These are phyloP conservation scores for Suhomyces choctaworum DNA, from an alignment of 1,139 yeast genomes.

Conservation along the genomic window DNA sequence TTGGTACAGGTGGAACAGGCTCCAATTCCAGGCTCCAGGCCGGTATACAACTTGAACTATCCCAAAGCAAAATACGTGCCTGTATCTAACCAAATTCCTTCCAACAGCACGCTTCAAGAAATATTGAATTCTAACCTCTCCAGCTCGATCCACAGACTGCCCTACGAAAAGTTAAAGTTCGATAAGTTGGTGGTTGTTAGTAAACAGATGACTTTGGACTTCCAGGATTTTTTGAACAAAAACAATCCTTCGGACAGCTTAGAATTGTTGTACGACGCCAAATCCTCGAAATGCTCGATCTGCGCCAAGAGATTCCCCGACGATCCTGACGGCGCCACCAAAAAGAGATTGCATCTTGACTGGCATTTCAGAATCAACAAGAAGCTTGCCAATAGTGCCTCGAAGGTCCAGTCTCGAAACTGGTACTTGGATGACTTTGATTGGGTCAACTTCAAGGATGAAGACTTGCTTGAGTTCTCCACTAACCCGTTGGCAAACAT, in stretches of 20 bases:
- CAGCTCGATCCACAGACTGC: slow-evolving; percentile 19
- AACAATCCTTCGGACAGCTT: slow-evolving; percentile 15
- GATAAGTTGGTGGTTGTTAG: slow-evolving; percentile 30
- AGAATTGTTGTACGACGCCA: slow-evolving; percentile 53
- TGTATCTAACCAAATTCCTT: slow-evolving; percentile 21
- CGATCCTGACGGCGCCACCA: slow-evolving; percentile 56
- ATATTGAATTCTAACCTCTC: slow-evolving; percentile 26
- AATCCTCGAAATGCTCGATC: slow-evolving; percentile 80
- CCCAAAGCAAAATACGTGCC: slow-evolving; percentile 36
- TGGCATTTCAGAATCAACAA: slow-evolving; percentile 96
- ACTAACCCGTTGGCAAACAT: slow-evolving; percentile 19
- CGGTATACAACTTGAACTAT: slow-evolving; percentile 36
- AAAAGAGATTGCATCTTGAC: slow-evolving; percentile 70
- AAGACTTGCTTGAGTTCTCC: slow-evolving; percentile 43
- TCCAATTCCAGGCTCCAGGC: slow-evolving; percentile 44
- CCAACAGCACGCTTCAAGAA: slow-evolving; percentile 36
- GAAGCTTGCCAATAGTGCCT: slow-evolving; percentile 49
- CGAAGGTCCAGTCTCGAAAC: slow-evolving; percentile 65
- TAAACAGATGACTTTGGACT: slow-evolving; percentile 18
- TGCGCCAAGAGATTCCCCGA: slow-evolving; percentile 86
- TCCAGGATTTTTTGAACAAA: slow-evolving; percentile 41
- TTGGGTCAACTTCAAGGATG: slow-evolving; percentile 77
- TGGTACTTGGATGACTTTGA: slow-evolving; percentile 78
- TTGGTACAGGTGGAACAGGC: slow-evolving; percentile 44
- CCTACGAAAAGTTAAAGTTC: slow-evolving; percentile 25